Base-by-base conservation (phyloP, 306 rosid genomes). In the Heteromeles arbutifolia region DNA sequence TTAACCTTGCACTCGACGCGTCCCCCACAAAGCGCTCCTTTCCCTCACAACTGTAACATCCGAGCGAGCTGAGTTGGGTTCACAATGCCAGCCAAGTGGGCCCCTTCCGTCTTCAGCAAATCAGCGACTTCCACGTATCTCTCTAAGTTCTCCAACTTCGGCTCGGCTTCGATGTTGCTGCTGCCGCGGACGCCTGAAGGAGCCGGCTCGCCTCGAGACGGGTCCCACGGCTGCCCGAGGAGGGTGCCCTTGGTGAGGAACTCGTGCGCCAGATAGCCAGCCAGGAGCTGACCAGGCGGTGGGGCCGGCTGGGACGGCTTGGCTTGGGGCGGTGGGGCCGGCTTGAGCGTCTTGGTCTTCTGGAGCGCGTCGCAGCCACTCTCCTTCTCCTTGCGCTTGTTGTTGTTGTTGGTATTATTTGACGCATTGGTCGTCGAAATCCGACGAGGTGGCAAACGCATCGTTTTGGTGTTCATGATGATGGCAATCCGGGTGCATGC, bases 401-500 rank as follows among this genome's bases (percentile, higher is more conserved):
- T 86, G 54, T 14, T 48, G 53, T 6, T 50, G 54, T 50, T 50
- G 54, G 54, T 17, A 17, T 65, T 68, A 69, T 34, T 63, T 28
- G 76, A 74, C 85, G 77, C 77, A 62, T 44, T 74, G 59, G 77
- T 26, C 45, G 96, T 90, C 77, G 83, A 74, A 28, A 85, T 79
- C 19, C 97, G 91, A 53, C 97, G 98, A 50, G 98, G 98, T 15
- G 98, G 97, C 5, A 90, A 87, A 86, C 96, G 97, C 97, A 95
- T 92, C 88, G 96, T 87, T 90, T 95, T 95, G 86, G 98, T 95
- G 77, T 79, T 92, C 98, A 92, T 95, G 37, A 64, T 31, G 81
- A 64, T 64, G 80, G 78, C 87, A 65, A 6, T 44, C 77, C 71
- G 43, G 67, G 73, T 37, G 82, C 90, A 86, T 89, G 92, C 94